phyloP scores from a whole-genome alignment of 2,329 filamentous ascomycete species.

The Grosmannia huntii region DNA sequence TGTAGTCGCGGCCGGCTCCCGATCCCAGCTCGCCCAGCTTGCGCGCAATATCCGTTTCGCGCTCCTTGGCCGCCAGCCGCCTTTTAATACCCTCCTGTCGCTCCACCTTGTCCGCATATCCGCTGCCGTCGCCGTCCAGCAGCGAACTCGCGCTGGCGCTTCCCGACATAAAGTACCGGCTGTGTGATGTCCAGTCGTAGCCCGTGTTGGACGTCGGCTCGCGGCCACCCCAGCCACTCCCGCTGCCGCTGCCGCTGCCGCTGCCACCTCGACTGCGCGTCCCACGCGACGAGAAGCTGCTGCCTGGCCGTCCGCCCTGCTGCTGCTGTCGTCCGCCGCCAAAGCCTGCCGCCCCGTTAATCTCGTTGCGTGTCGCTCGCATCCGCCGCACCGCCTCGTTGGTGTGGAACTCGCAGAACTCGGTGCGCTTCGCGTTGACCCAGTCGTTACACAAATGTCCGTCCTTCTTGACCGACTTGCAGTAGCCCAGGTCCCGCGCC shows the following conservation, averaged over 20 bases:
- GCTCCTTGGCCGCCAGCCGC: conserved; percentile 53
- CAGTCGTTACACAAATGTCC: conserved; percentile 69
- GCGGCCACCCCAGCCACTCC: conserved; percentile 8
- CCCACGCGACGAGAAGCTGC: conserved; percentile 23
- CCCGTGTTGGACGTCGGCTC: conserved; percentile 3
- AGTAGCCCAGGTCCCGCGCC: conserved; percentile 77
- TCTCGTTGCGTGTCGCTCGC: conserved; percentile 56
- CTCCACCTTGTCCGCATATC: conserved; percentile 44
- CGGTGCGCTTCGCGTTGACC: conserved; percentile 79
- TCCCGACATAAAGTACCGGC: conserved; percentile 37
- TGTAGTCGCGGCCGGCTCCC: conserved; percentile 59
- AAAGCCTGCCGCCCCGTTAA: conserved; percentile 57
- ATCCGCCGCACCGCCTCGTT: conserved; percentile 65
- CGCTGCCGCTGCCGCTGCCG: conserved; percentile 27
- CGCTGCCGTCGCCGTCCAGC: conserved; percentile 47
- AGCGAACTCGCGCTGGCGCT: conserved; percentile 36
- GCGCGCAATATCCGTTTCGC: conserved; percentile 59
- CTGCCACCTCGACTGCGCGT: conserved; percentile 35
- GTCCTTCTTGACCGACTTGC: conserved; percentile 73
- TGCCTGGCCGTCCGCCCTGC: not conserved
- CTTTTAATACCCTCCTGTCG: conserved; percentile 54
- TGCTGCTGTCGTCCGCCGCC: conserved; percentile 18
- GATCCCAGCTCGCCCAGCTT: conserved; percentile 51
- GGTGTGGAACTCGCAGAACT: conserved; percentile 88
- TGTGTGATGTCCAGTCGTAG: conserved; percentile 47